Conservation (phyloP, 176 grass and related monocot species). For the Paspalum notatum region DNA sequence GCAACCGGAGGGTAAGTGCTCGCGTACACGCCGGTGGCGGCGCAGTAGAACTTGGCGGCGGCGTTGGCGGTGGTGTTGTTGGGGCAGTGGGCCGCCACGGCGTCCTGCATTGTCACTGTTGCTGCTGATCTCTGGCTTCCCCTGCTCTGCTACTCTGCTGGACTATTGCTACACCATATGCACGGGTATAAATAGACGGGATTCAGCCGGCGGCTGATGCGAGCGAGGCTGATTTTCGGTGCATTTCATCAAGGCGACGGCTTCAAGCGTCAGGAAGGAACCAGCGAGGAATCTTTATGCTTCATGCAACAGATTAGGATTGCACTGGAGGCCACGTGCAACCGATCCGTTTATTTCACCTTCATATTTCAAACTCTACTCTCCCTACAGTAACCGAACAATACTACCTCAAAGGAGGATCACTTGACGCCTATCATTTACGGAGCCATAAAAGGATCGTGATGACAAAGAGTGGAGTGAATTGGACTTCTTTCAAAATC, state of each 20-base stretch:
- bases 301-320: slow-evolving; percentile 8
- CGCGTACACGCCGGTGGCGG: slow-evolving; percentile 58
- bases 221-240: background rate
- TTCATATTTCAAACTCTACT: too few relatives aligned
- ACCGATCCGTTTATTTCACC: too few relatives aligned
- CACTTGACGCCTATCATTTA: too few relatives aligned
- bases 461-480: too few relatives aligned
- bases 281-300: background rate
- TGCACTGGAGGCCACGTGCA: too few relatives aligned
- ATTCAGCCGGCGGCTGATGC: background rate
- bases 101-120: slow-evolving; percentile 33
- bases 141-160: background rate
- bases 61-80: background rate
- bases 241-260: background rate
- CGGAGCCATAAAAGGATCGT: too few relatives aligned
- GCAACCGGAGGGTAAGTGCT: slow-evolving; percentile 50
- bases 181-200: background rate
- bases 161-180: background rate
- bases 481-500: too few relatives aligned
- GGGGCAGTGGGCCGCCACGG: background rate
- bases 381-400: too few relatives aligned
- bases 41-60: slow-evolving; percentile 53
- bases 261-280: background rate
- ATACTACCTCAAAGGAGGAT: too few relatives aligned
- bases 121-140: background rate